These are phyloP conservation scores for Talaromyces verruculosus DNA, from an alignment of 2,329 filamentous ascomycete species.

Conservation along the genomic window DNA sequence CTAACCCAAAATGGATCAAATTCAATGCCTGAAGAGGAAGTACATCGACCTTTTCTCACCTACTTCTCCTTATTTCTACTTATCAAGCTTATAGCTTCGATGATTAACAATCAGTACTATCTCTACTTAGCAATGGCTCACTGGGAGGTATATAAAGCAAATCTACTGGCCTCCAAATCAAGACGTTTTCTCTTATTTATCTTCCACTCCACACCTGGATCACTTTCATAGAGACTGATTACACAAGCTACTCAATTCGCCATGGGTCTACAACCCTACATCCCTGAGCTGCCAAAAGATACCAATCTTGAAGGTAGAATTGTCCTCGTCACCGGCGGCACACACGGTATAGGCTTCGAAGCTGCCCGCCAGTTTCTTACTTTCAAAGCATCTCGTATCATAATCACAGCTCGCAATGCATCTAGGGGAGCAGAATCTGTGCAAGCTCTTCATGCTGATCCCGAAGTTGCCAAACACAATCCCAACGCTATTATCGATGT, in stretches of 20 bases:
- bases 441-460: slow-evolving; percentile 16
- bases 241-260: not conserved
- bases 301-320: slow-evolving; percentile 34
- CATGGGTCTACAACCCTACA: slow-evolving; percentile 10
- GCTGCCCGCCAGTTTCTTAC: slow-evolving; percentile 43
- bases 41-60: too few species aligned
- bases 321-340: slow-evolving; percentile 53
- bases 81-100: not conserved
- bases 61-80: not conserved
- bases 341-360: slow-evolving; percentile 51
- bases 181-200: not conserved
- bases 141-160: not conserved
- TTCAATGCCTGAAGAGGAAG: not conserved
- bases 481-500: slow-evolving; percentile 45
- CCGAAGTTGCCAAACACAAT: slow-evolving; percentile 35
- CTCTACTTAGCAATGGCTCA: too few species aligned
- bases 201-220: not conserved
- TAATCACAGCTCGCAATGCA: slow-evolving; percentile 50
- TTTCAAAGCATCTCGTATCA: slow-evolving; percentile 43
- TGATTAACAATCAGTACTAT: not conserved
- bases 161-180: not conserved
- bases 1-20: not conserved
- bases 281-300: not conserved
- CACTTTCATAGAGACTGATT: not conserved
- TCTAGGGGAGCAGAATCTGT: slow-evolving; percentile 46